A percentile compares a stretch with the other conserved stretches of the same genome.
These are phyloP conservation scores for Podospora comata DNA, from an alignment of 495 filamentous ascomycete genomes.

Conservation along the genomic window DNA sequence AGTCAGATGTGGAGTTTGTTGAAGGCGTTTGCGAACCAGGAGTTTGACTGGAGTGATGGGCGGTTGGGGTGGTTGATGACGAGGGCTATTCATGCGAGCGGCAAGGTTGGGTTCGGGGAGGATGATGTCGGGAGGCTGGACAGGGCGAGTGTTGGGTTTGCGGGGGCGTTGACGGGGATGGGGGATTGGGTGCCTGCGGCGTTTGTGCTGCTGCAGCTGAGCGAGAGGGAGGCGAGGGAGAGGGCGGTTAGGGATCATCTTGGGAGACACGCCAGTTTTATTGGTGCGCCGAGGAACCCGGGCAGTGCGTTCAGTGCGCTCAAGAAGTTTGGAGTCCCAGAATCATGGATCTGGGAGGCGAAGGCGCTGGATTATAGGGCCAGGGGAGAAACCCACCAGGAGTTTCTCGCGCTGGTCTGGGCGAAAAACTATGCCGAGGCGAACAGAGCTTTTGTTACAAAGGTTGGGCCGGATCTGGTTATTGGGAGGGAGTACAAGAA, in stretches of 20 bases:
- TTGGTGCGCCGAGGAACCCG: slow-evolving; percentile 32
- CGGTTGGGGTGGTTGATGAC: slow-evolving; percentile 82
- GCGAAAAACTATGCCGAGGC: slow-evolving; percentile 76
- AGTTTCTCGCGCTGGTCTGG: slow-evolving; percentile 72
- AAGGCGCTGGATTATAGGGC: slow-evolving; percentile 78
- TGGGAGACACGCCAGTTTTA: slow-evolving; percentile 58
- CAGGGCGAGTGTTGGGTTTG: slow-evolving; percentile 64
- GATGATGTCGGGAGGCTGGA: slow-evolving; percentile 57
- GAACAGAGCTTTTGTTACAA: slow-evolving; percentile 71
- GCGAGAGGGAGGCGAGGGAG: slow-evolving; percentile 57
- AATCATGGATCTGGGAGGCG: slow-evolving; percentile 78
- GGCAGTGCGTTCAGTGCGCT: slow-evolving; percentile 28
- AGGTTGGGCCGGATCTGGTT: slow-evolving; percentile 74
- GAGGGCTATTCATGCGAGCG: slow-evolving; percentile 51
- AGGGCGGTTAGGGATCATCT: slow-evolving; percentile 67
- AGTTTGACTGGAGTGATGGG: slow-evolving; percentile 64
- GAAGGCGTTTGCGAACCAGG: slow-evolving; percentile 64
- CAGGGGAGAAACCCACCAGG: slow-evolving; percentile 56
- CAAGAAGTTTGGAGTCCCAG: slow-evolving; percentile 62
- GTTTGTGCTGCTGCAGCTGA: slow-evolving; percentile 76
- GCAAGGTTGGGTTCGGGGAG: slow-evolving; percentile 39
- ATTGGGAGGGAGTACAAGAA: slow-evolving; percentile 70
- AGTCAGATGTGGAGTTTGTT: slow-evolving; percentile 84
- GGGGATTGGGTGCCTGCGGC: slow-evolving; percentile 65
- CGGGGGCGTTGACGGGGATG: slow-evolving; percentile 64